Base-by-base conservation (phyloP, 1,284 basidiomycete species). In the Tilletia walkeri region DNA sequence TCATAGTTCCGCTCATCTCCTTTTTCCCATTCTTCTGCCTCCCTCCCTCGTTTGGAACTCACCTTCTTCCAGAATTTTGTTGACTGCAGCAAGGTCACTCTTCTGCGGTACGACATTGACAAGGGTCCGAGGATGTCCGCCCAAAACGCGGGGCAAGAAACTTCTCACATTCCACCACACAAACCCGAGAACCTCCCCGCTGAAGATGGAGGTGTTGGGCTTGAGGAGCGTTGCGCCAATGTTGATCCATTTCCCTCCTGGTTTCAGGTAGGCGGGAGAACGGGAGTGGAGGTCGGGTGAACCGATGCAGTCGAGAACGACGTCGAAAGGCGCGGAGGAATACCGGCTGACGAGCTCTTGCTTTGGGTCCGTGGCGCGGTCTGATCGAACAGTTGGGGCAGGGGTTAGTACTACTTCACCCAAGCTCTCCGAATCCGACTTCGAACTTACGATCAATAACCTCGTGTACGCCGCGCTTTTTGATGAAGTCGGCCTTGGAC, bases 271-370 rank as follows among this genome's bases (percentile, higher is more conserved):
- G 4, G 67, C 48, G 24, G 59, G 41, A n/a, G 34, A 68, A 24
- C 38, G 36, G 12, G 14, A 16, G 66, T 61, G 41, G 20, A 45
- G 56, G 2, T 39, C 30, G 45, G 20, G 36, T 18, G 39, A 16
- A 30, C 71, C 69, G 18, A 72, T 49, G 54, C 65, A 61, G 61
- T 72, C 71, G 53, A 71, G 63, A 20, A 67, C 50, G 49, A 70
- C 41, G 30, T 70, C 71, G 69, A 70, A 67, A 0, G 69, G 71
- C 50, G 65, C 38, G 16, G 38, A 36, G 38, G 10, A 12, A 39
- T 66, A 70, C 3, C 65, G 38, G 48, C n/a, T 45, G 18, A 45
- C 41, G 20, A 70, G 45, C 36, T 70, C 69, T 16, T 5, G 20
- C 30, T 63, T 47, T 20, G 47, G 20, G 54, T 70, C 69, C 3